These are phyloP conservation scores for Wickerhamomyces chaumierensis DNA, from an alignment of 805 yeast species.

Conservation along the genomic window DNA sequence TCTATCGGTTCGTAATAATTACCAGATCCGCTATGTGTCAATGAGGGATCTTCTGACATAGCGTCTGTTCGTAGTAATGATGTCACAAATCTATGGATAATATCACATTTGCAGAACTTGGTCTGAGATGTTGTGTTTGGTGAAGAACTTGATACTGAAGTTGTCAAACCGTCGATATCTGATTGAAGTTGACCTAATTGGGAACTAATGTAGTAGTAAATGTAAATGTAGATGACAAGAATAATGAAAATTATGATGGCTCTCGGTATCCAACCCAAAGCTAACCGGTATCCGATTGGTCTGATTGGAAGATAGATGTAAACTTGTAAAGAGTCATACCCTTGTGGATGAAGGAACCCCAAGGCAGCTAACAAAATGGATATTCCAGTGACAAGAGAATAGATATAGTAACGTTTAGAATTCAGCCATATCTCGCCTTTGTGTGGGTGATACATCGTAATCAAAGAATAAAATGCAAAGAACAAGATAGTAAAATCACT, in stretches of 20 bases:
- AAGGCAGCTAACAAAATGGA: conserved; percentile 63
- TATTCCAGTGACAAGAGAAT: conserved; percentile 41
- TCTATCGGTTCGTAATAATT: conserved; percentile 3
- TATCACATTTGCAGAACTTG: too few relatives aligned
- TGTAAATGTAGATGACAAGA: conserved; percentile 50
- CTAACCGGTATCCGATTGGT: conserved; percentile 67
- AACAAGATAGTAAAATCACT: conserved; percentile 75
- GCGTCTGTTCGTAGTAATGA: too few relatives aligned
- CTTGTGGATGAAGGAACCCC: conserved; percentile 45
- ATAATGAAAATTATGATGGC: conserved; percentile 55
- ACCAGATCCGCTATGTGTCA: too few relatives aligned
- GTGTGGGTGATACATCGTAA: conserved; percentile 58
- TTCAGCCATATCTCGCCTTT: conserved; percentile 58
- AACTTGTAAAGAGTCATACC: conserved; percentile 52
- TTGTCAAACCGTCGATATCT: conserved; percentile 1
- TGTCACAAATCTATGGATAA: too few relatives aligned
- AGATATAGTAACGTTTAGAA: conserved; percentile 43
- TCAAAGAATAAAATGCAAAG: conserved; percentile 74
- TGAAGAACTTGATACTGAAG: too few relatives aligned
- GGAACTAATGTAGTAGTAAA: conserved; percentile 59
- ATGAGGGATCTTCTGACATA: neutral
- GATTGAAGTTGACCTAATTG: conserved; percentile 25
- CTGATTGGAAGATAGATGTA: conserved; percentile 72
- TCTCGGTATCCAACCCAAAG: conserved; percentile 73
- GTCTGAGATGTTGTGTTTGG: too few relatives aligned